Base-by-base conservation (phyloP, 108 stramenopile genomes). In the Chaetoceros tenuissimus region DNA sequence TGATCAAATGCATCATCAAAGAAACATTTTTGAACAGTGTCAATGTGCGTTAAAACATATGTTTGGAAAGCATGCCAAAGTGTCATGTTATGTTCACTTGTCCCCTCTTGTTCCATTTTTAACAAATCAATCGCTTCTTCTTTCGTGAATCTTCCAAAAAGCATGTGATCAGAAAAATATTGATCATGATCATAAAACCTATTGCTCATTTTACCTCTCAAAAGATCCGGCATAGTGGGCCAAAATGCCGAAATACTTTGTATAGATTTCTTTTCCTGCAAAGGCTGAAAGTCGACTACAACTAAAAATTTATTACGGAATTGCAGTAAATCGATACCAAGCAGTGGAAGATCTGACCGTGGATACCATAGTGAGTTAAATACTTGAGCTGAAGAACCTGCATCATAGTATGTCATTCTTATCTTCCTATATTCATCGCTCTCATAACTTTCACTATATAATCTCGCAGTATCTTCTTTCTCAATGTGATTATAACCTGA, bases 361-460 rank as follows among this genome's bases (percentile, higher is more conserved):
- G 78, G 81, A 59, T 82, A 82, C 50, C 71, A 69, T 26, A 80
- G 57, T 1, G 75, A 67, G 46, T 79, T 79, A 54, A 85, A 82
- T 22, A 85, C 78, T 74, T 85, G 84, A 3, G 72, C 55, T 18
- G 48, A 43, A 10, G 54, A 34, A 16, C 81, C 81, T 17, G 53
- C 84, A 69, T 85, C 84, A 55, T 78, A 57, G 53, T 77, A 74
- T 13, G 81, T 82, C 53, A 80, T 69, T 25, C 84, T 66, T 27
- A 82, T 73, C n/a, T 43, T 24, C 21, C 56, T 30, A 43, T 62
- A 73, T 59, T 73, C 72, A 24, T 67, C 55, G 2, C n/a, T n/a
- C n/a, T n/a, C n/a, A n/a, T n/a, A n/a, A n/a, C n/a, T n/a, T n/a
- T n/a, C n/a, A n/a, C n/a, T n/a, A n/a, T n/a, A n/a, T n/a, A n/a